phyloP scores from a whole-genome alignment of 192 early-diverging fungal species.

The Obelidium mucronatum region DNA sequence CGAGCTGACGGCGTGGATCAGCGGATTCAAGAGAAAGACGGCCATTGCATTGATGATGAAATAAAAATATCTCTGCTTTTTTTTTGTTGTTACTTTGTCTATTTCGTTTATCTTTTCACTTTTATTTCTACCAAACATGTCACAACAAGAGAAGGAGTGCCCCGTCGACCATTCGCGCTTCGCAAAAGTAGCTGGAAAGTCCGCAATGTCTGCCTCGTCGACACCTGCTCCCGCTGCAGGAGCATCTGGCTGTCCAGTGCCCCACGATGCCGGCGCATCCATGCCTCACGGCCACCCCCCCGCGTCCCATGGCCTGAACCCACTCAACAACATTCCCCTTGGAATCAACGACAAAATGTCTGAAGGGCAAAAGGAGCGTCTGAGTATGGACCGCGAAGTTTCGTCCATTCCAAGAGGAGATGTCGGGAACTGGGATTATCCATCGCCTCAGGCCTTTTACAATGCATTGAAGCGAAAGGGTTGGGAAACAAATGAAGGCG shows the following conservation, averaged over 20 bases:
- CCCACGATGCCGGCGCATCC: not conserved
- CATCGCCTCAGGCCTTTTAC: constrained; percentile 81
- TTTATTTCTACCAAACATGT: not conserved
- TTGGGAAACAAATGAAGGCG: constrained; percentile 79
- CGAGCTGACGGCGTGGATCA: not conserved
- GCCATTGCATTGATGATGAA: not conserved
- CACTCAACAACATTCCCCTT: constrained; percentile 54
- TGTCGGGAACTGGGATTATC: constrained; percentile 84
- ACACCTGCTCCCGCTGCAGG: not conserved
- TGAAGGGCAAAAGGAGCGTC: constrained; percentile 34
- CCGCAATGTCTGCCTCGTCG: not conserved
- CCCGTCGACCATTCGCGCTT: constrained; percentile 62
- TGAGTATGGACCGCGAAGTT: constrained; percentile 71
- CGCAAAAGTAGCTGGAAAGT: constrained; percentile 15
- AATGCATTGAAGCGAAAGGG: constrained; percentile 95
- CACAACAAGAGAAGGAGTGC: constrained; percentile 43
- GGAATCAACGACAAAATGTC: constrained; percentile 40
- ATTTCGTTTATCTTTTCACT: not conserved
- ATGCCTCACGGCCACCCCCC: not conserved
- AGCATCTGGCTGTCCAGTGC: constrained; percentile 18
- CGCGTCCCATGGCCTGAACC: constrained; percentile 21
- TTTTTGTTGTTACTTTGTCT: not conserved
- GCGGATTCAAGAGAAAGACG: not conserved
- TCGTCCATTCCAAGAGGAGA: constrained; percentile 81
- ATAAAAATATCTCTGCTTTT: not conserved